Base-by-base conservation (phyloP, 2,329 filamentous ascomycete genomes). In the Aaosphaeria pasadenensis region DNA sequence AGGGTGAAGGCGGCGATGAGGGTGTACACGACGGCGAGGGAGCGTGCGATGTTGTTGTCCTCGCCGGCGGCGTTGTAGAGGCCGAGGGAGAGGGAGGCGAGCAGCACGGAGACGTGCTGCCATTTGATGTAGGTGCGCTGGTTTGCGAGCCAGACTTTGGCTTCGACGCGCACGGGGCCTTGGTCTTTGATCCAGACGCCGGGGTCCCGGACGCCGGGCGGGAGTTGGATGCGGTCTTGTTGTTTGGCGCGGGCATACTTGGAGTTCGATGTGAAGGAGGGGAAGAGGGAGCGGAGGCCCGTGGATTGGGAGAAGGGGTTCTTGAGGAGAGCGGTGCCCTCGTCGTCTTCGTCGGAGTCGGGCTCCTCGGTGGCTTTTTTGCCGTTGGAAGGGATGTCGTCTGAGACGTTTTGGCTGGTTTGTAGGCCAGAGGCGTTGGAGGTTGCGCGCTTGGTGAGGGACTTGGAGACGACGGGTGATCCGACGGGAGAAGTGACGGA, bases 51-150 rank as follows among this genome's bases (percentile, higher is more conserved):
- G n/a, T 77, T 76, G 69, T 95, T 89, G 48, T 77, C 63, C 57
- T 85, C 76, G 5, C 89, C 88, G 0, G 91, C 91, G 0, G 92
- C 90, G 59, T 95, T 92, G 74, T 92, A 96, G 30, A 99, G 75
- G 24, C 87, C 89, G 9, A 99, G 76, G 0, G 89, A 89, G 30
- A 99, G 74, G 24, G 86, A 85, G 35, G 91, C 91, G 28, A 99
- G 84, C 11, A 99, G 79, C 43, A 99, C 84, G 52, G 85, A 87
- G 62, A 99, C 91, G 70, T 97, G 91, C 76, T 97, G 89, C 94
- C 94, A 99, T 72, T 96, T 97, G 71, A 99, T 86, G 68, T 96
- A 99, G 0, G 94, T 99, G 52, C 94, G 87, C 74, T 99, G 92
- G 71, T 99, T 99, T 46, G 94, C 94, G 48, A 99, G 85, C 92